phyloP scores from a whole-genome alignment of 2,329 filamentous ascomycete genomes.

The Beauveria scarabaeidicola region DNA sequence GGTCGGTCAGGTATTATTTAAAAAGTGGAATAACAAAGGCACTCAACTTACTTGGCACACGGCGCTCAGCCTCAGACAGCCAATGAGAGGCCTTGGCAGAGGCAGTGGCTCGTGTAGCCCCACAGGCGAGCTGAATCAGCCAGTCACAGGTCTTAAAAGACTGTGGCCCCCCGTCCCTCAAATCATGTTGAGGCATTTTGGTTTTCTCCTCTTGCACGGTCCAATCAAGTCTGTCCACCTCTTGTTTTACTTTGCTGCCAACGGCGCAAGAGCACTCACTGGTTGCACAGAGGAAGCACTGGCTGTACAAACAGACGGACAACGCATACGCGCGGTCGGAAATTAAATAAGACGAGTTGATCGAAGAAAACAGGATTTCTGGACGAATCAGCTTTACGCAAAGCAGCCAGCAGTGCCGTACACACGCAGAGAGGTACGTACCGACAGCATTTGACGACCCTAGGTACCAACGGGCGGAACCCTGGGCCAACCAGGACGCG shows the following conservation, averaged over 20 bases:
- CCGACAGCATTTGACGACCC: not conserved
- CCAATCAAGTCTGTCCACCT: constrained; percentile 35
- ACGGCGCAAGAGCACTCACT: not conserved
- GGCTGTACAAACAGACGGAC: not conserved
- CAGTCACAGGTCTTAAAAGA: constrained; percentile 41
- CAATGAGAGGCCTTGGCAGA: not conserved
- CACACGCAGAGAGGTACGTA: not conserved
- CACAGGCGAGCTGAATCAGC: constrained; percentile 38
- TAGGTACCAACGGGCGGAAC: constrained; percentile 4
- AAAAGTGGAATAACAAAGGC: not conserved
- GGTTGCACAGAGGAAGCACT: constrained; percentile 1
- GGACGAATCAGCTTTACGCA: not conserved
- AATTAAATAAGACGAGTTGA: not conserved
- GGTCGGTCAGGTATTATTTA: not conserved
- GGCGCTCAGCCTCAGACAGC: not conserved
- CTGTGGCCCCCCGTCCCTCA: constrained; percentile 37
- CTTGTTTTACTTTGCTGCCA: constrained; percentile 8
- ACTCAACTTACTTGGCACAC: not conserved
- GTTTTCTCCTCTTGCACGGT: constrained; percentile 31
- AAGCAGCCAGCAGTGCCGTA: not conserved
- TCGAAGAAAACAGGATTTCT: not conserved
- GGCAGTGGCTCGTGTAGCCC: constrained; percentile 21
- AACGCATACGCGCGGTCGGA: not conserved
- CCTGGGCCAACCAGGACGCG: not conserved
- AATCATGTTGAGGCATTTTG: constrained; percentile 41